Evolutionary conservation across 2,329 filamentous ascomycete species (phyloP).

Genomic region (Rhinocladiella similis): DNA sequence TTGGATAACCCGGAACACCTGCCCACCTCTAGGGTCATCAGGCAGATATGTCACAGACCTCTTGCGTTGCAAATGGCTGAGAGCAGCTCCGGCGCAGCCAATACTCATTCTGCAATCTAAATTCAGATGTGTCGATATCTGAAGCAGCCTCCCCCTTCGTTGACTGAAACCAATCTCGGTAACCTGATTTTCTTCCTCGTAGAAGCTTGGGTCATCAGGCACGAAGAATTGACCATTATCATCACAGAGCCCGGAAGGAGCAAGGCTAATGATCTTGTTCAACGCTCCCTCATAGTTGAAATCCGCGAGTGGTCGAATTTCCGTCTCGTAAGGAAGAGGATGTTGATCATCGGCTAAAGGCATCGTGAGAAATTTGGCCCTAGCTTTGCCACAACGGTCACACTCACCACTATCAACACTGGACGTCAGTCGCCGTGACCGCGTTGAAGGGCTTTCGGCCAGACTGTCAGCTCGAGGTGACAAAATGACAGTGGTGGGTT

Average conservation of each 20-base stretch:
- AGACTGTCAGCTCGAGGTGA: slow-evolving; percentile 57
- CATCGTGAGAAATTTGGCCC: neutral
- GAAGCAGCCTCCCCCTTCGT: slow-evolving; percentile 64
- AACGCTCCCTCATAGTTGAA: slow-evolving; percentile 69
- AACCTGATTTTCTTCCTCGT: slow-evolving; percentile 39
- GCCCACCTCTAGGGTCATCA: slow-evolving; percentile 55
- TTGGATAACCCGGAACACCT: slow-evolving; percentile 60
- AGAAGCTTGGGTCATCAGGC: slow-evolving; percentile 56
- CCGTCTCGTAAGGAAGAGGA: slow-evolving; percentile 61
- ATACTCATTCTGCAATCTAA: slow-evolving; percentile 73
- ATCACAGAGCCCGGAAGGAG: slow-evolving; percentile 40
- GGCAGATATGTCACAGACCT: slow-evolving; percentile 63
- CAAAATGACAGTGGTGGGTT: slow-evolving; percentile 61
- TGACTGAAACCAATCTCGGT: slow-evolving; percentile 51
- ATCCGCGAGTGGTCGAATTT: slow-evolving; percentile 68
- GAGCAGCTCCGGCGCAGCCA: slow-evolving; percentile 81
- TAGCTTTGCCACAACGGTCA: neutral
- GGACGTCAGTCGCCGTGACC: slow-evolving; percentile 39
- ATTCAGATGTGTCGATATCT: slow-evolving; percentile 69
- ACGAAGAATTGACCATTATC: slow-evolving; percentile 60
- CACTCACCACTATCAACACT: slow-evolving; percentile 34
- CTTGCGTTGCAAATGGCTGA: slow-evolving; percentile 74
- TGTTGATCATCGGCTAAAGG: slow-evolving; percentile 14
- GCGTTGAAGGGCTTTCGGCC: slow-evolving; percentile 23
- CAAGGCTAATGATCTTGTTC: slow-evolving; percentile 63